Conservation (phyloP, 1,139 yeast species). For the Suhomyces chickasaworum region DNA sequence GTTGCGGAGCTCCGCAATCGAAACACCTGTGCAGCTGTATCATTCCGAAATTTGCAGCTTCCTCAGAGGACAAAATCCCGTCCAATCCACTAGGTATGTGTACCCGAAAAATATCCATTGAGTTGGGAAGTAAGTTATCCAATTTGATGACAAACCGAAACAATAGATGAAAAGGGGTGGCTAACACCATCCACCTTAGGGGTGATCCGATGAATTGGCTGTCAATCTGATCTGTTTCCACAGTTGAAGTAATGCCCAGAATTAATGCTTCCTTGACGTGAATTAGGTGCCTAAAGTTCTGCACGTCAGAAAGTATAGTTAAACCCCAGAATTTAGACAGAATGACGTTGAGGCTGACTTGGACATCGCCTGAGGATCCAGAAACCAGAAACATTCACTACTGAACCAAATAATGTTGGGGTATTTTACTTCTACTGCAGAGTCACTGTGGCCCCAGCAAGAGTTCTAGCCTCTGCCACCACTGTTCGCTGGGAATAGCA, state of each 20-base stretch:
- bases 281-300: neutral
- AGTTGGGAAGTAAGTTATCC: too few species aligned
- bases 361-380: neutral
- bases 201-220: neutral
- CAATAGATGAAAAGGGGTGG: neutral
- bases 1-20: neutral
- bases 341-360: neutral
- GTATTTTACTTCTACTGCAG: too few species aligned
- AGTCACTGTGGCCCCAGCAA: too few species aligned
- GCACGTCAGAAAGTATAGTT: neutral
- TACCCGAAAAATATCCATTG: constrained; percentile 4
- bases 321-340: neutral
- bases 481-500: neutral
- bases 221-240: too few species aligned
- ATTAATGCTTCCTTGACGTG: neutral
- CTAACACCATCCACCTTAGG: neutral
- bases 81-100: neutral
- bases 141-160: neutral
- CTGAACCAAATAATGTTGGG: neutral
- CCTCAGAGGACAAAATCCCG: neutral
- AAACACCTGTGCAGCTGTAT: neutral
- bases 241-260: too few species aligned
- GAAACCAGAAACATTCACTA: neutral
- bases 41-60: constrained; percentile 3
- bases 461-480: neutral